Evolutionary conservation across 208 protist genomes (phyloP), one percentile per base, ranked within the genome.

Genomic region (Crithidia mellificae): DNA sequence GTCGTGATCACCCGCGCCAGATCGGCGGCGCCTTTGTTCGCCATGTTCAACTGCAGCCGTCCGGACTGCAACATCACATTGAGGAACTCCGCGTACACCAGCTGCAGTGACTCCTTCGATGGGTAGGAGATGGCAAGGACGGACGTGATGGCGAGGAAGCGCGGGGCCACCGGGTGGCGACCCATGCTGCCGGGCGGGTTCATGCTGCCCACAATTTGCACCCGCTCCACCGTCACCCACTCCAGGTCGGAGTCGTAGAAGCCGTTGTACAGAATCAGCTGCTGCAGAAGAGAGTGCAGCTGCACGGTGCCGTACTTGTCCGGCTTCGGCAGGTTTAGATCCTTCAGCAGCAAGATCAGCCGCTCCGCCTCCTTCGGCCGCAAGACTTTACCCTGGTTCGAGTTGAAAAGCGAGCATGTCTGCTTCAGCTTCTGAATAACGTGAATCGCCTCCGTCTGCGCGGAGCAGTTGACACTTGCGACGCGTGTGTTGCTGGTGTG

Each of bases 301-400:
- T 99, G 93, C 41, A 98, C 93, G 14, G 98, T 99, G 62, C 92
- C 97, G 85, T 99, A 99, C 75, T 95, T 94, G 85, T 99, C 98
- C 9, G 98, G 97, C 80, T 94, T 97, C 9, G 98, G 97, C 47
- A 99, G 80, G 78, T 99, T 99, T 41, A 99, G 80, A 74, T 99
- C 98, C 85, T 98, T 98, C 27, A 99, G 77, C 58, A 98, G 91
- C 15, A 99, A 72, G 15, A 99, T 88, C 20, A 99, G 85, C 8
- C 94, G 85, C 54, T 99, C 97, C 19, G 84, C 89, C 34, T 98
- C 92, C 71, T 97, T 98, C 15, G 98, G 98, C 4, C 98, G 84
- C 32, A 98, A 85, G 50, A 98, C 95, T 66, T 96, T 96, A 25
- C 98, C 98, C 38, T 89, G 69, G 61, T 89, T 95, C 9, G 96